Evolutionary conservation across 208 protist species (phyloP).

Genomic region (Leishmania arabica): DNA sequence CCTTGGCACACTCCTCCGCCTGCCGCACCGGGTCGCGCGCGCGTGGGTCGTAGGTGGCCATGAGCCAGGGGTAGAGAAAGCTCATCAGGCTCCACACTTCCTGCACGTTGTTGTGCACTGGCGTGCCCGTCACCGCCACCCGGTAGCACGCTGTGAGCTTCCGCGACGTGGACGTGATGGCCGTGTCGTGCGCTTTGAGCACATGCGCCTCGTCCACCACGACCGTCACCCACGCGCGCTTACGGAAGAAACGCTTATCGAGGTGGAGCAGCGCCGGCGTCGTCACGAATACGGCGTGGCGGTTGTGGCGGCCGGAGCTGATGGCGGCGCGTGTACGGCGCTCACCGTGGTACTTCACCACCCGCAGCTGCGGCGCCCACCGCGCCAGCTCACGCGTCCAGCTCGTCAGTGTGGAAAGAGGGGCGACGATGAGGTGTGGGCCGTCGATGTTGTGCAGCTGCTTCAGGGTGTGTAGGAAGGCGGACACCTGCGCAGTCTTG

Average conservation of each 20-base stretch:
- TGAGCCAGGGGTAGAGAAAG: slow-evolving; percentile 93
- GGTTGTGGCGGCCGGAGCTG: slow-evolving; percentile 40
- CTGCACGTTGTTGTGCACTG: slow-evolving; percentile 96
- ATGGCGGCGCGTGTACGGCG: slow-evolving; percentile 35
- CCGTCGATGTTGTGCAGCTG: slow-evolving; percentile 75
- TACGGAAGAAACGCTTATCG: slow-evolving; percentile 82
- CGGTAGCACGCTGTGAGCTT: slow-evolving; percentile 83
- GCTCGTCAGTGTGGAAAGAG: slow-evolving; percentile 94
- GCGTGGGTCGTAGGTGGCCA: slow-evolving; percentile 56
- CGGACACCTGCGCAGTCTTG: slow-evolving; percentile 97
- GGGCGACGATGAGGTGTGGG: slow-evolving; percentile 96
- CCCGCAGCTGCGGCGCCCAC: slow-evolving; percentile 92
- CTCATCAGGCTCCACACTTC: slow-evolving; percentile 97
- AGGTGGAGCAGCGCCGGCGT: slow-evolving; percentile 93
- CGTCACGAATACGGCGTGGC: slow-evolving; percentile 95
- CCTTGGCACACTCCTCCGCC: slow-evolving; percentile 60
- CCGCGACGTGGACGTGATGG: slow-evolving; percentile 57
- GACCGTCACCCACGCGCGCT: slow-evolving; percentile 91
- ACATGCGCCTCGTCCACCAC: slow-evolving; percentile 98
- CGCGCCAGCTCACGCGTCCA: slow-evolving; percentile 93
- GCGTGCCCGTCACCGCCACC: slow-evolving; percentile 94
- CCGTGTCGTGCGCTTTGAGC: slow-evolving; percentile 86
- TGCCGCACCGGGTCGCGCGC: slow-evolving; percentile 44
- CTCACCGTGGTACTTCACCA: slow-evolving; percentile 93
- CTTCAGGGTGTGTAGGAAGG: slow-evolving; percentile 88